Percentiles rank a stretch among this genome's conserved stretches.
Evolutionary conservation across 2,329 filamentous ascomycete species (phyloP).

Genomic region (Pseudocercospora musae): DNA sequence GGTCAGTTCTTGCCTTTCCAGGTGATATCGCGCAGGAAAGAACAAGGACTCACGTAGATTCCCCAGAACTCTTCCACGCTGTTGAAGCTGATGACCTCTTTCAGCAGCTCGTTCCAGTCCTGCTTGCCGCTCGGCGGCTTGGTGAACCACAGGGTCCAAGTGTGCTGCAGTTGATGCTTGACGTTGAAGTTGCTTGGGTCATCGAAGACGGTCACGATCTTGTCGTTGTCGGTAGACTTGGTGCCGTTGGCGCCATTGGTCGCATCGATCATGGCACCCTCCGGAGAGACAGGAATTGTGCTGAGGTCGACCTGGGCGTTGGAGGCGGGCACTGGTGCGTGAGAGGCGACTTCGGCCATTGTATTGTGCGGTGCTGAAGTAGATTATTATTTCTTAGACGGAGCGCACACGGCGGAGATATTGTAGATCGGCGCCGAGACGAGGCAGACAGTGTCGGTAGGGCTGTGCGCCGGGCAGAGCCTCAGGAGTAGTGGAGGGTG

Average conservation of each 20-base stretch:
- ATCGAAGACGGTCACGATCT: conserved; percentile 91
- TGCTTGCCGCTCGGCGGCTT: conserved; percentile 93
- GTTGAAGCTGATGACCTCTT: conserved; percentile 98
- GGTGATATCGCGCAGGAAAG: neutral
- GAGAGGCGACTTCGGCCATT: conserved; percentile 37
- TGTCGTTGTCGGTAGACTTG: conserved; percentile 42
- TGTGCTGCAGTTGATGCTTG: conserved; percentile 95
- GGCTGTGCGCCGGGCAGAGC: conserved; percentile 12
- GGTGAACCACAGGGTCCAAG: conserved; percentile 99
- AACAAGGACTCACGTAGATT: conserved; percentile 73
- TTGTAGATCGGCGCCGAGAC: neutral
- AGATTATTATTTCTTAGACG: conserved; percentile 5
- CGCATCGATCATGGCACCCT: conserved; percentile 46
- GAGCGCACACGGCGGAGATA: conserved; percentile 1
- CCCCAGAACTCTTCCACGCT: conserved; percentile 99
- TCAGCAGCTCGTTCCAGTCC: conserved; percentile 97
- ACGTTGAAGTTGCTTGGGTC: conserved; percentile 99
- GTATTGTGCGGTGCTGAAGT: conserved; percentile 10
- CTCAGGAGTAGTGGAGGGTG: neutral
- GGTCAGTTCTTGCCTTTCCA: conserved; percentile 13
- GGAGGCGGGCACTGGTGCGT: conserved; percentile 15
- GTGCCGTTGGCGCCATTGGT: conserved; percentile 45
- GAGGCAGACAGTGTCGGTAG: neutral
- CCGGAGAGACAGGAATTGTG: conserved; percentile 55
- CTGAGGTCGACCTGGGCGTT: conserved; percentile 50